Conservation (phyloP, 2,329 filamentous ascomycete species). For the Venturia carpophila region DNA sequence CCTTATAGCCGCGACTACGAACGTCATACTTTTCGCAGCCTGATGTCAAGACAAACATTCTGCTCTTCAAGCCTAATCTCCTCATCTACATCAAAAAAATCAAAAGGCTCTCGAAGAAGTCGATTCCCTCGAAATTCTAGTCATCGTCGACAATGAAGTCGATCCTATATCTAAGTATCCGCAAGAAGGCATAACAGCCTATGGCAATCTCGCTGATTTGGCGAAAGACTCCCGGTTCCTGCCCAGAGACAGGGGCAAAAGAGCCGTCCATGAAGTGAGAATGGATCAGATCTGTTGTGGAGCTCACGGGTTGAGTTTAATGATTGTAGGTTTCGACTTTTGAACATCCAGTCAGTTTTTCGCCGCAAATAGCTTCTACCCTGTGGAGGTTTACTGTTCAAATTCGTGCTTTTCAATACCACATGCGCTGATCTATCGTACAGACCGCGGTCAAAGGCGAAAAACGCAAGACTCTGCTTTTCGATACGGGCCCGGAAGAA, state of each 20-base stretch:
- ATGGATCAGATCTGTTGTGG: slow-evolving; percentile 47
- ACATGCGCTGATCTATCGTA: not conserved
- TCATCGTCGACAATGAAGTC: slow-evolving; percentile 49
- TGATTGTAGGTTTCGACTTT: slow-evolving; percentile 35
- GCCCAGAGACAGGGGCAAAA: slow-evolving; percentile 32
- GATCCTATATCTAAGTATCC: slow-evolving; percentile 44
- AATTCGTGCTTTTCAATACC: not conserved
- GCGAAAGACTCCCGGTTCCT: slow-evolving; percentile 31
- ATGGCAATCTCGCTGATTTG: slow-evolving; percentile 38
- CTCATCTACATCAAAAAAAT: not conserved
- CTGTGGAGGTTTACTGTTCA: not conserved
- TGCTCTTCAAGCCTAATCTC: not conserved
- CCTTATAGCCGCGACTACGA: not conserved
- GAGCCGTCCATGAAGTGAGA: slow-evolving; percentile 38
- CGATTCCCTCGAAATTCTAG: slow-evolving; percentile 41
- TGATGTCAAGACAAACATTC: not conserved
- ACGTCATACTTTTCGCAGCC: not conserved
- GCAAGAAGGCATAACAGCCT: slow-evolving; percentile 37
- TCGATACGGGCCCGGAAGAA: slow-evolving; percentile 48
- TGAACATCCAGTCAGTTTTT: not conserved
- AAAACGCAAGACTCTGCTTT: slow-evolving; percentile 42
- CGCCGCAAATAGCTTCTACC: not conserved
- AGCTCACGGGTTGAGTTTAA: slow-evolving; percentile 47
- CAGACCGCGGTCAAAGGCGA: slow-evolving; percentile 42
- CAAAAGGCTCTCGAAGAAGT: slow-evolving; percentile 22